These are phyloP conservation scores for Dendrocalamus sinicus DNA, from an alignment of 176 grass and related monocot species.

Conservation along the genomic window DNA sequence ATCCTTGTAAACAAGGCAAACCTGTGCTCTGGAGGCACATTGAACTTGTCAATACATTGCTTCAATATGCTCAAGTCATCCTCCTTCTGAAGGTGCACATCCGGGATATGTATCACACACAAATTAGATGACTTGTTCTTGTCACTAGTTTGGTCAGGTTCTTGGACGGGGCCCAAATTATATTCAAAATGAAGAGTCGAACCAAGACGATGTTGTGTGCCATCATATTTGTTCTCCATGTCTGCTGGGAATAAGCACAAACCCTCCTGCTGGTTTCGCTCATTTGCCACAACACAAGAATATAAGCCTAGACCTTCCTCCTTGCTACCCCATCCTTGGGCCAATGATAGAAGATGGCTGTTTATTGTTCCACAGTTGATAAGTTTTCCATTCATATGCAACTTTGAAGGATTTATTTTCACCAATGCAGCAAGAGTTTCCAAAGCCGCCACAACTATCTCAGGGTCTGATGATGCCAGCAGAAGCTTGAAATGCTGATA, in stretches of 20 bases:
- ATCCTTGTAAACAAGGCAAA: constrained; percentile 96
- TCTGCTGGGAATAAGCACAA: constrained; percentile 78
- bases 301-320: constrained; percentile 95
- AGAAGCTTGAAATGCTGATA: constrained; percentile 92
- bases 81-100: constrained; percentile 85
- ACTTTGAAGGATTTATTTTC: constrained; percentile 95
- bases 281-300: constrained; percentile 94
- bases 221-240: constrained; percentile 73
- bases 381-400: constrained; percentile 92
- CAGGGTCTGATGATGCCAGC: constrained; percentile 87
- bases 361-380: constrained; percentile 83
- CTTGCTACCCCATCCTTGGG: constrained; percentile 99
- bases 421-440: constrained; percentile 88
- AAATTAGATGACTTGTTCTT: constrained; percentile 63
- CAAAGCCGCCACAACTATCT: constrained; percentile 87
- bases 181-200: constrained; percentile 98
- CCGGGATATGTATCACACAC: constrained; percentile 87
- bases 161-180: constrained; percentile 50
- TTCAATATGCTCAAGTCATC: constrained; percentile 90
- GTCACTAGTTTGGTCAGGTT: constrained; percentile 51
- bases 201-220: constrained; percentile 75
- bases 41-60: constrained; percentile 74
- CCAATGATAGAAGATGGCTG: constrained; percentile 83
- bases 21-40: constrained; percentile 79
- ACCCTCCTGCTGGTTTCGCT: constrained; percentile 72